Evolutionary conservation across 768 basidiomycete species (phyloP).

Genomic region (Aureoboletus auriporus): DNA sequence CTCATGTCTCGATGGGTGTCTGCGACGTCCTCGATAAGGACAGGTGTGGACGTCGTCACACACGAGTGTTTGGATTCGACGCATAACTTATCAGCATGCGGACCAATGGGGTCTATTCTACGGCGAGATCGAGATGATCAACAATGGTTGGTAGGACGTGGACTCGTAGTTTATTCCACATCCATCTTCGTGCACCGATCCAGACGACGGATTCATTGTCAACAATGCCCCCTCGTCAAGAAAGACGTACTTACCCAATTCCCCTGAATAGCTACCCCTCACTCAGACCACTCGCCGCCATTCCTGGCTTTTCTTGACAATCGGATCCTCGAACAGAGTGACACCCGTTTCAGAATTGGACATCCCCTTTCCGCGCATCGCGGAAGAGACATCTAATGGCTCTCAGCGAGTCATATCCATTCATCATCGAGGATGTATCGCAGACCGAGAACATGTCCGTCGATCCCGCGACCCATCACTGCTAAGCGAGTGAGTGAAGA

Average conservation of each 20-base stretch:
- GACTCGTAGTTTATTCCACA: conserved; percentile 90
- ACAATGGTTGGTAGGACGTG: neutral
- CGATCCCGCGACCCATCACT: conserved; percentile 78
- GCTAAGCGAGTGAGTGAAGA: conserved; percentile 70
- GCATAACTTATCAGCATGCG: conserved; percentile 81
- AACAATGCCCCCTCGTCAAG: conserved; percentile 1
- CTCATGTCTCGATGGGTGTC: conserved; percentile 70
- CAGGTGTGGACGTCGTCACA: conserved; percentile 62
- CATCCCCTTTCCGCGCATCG: neutral
- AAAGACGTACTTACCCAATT: conserved; percentile 55
- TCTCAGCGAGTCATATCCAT: conserved; percentile 24
- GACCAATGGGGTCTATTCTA: conserved; percentile 70
- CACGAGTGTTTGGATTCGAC: conserved; percentile 85
- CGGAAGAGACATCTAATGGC: neutral
- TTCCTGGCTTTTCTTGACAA: conserved; percentile 68
- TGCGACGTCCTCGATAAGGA: conserved; percentile 59
- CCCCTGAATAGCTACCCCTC: conserved; percentile 84
- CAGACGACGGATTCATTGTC: conserved; percentile 28
- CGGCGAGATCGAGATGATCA: too few relatives aligned
- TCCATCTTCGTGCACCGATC: conserved; percentile 75
- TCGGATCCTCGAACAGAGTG: conserved; percentile 69
- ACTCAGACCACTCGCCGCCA: conserved; percentile 90
- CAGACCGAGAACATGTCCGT: conserved; percentile 88
- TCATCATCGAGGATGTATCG: conserved; percentile 52
- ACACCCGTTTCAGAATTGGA: neutral